These are phyloP conservation scores for Cryptococcus floricola DNA, from an alignment of 1,284 basidiomycete genomes.

Conservation along the genomic window DNA sequence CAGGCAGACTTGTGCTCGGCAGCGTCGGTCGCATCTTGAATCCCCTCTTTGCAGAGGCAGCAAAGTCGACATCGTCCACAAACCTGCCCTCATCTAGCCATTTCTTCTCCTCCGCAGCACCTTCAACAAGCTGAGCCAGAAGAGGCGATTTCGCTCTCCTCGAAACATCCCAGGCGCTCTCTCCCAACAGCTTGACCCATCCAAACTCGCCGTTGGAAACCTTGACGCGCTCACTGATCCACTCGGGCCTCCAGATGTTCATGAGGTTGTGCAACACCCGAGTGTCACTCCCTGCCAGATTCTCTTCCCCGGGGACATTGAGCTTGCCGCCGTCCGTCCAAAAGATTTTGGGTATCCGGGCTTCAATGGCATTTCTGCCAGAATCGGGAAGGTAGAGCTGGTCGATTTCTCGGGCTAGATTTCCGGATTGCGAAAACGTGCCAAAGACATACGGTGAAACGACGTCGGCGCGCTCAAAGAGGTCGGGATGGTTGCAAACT, in stretches of 20 bases:
- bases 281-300: slow-evolving; percentile 58
- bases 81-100: slow-evolving; percentile 10
- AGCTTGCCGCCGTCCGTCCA: slow-evolving; percentile 76
- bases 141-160: background rate
- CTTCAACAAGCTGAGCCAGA: slow-evolving; percentile 10
- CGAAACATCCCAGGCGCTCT: slow-evolving; percentile 59
- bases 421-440: slow-evolving; percentile 74
- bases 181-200: slow-evolving; percentile 63
- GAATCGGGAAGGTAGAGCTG: slow-evolving; percentile 71
- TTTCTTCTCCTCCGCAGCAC: slow-evolving; percentile 10
- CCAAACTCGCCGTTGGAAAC: slow-evolving; percentile 57
- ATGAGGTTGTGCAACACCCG: slow-evolving; percentile 67
- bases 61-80: slow-evolving; percentile 50
- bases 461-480: slow-evolving; percentile 97
- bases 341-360: slow-evolving; percentile 69
- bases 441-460: slow-evolving; percentile 87
- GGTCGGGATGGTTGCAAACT: slow-evolving; percentile 97
- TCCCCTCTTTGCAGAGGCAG: slow-evolving; percentile 47
- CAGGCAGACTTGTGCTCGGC: slow-evolving; percentile 21
- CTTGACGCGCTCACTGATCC: slow-evolving; percentile 69
- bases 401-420: slow-evolving; percentile 80
- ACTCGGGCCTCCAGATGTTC: slow-evolving; percentile 86
- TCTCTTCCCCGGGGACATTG: slow-evolving; percentile 59
- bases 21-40: slow-evolving; percentile 47
- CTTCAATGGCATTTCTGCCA: slow-evolving; percentile 79